Evolutionary conservation across 805 yeast species (phyloP), one percentile per base, ranked within the genome.

Genomic region (Saccharomycopsis sp.): DNA sequence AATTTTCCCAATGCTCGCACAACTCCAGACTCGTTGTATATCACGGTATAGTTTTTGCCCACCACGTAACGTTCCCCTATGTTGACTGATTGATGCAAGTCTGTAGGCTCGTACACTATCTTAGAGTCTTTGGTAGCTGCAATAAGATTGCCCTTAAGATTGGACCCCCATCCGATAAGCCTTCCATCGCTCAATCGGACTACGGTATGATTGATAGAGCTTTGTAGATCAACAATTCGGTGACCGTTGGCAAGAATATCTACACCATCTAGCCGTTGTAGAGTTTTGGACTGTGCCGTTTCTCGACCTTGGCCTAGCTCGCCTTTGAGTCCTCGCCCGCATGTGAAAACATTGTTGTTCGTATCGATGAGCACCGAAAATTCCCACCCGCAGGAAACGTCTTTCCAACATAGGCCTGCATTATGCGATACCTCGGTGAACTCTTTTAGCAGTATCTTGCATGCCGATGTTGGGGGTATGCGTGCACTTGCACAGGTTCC

Each of bases 301-400:
- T 52, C 37, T 41, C 9, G 55, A 0, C 81, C 84, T 8, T 71
- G 61, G 0, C 96, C 97, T 37, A 90, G 71, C 66, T 89, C 96
- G 0, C 97, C 96, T 58, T 81, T 81, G 0, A 71, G 68, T 0
- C 96, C 97, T 3, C 60, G 40, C 0, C 97, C 97, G 61, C 82
- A 72, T 0, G 75, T 71, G 64, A 70, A 82, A 0, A 90, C 65
- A 3, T 69, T 70, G 55, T 76, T 72, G 0, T 67, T 53, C 0
- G 47, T 56, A 50, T 75, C 72, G 0, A 85, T 76, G 2, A 87
- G 68, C 0, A 87, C 70, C 0, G 87, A 76, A 64, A 75, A 88
- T 60, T 85, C 92, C 95, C 96, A 92, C 0, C 97, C 96, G 48
- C 92, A 85, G 2, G 83, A 74, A 0, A 81, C 76, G 56, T 76